Conservation (phyloP, 2,329 filamentous ascomycete species). For the Xylaria sp. region DNA sequence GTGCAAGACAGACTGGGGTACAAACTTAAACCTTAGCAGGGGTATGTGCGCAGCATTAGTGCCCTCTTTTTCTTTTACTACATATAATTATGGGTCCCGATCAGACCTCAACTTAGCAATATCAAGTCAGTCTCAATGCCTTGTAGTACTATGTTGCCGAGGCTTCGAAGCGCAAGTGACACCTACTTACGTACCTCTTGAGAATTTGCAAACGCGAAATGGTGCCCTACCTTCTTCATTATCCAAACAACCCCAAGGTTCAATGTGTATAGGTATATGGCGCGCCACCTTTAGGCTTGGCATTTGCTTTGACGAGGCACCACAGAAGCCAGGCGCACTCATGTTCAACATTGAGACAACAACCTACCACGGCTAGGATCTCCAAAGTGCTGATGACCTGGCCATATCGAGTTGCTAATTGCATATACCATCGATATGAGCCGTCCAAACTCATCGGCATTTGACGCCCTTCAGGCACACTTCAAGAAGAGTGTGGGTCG, state of each 20-base stretch:
- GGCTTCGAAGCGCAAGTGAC: background rate
- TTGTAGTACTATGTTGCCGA: background rate
- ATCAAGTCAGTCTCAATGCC: too few species aligned
- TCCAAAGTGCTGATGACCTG: constrained; percentile 7
- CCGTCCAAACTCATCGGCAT: constrained; percentile 41
- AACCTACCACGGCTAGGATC: background rate
- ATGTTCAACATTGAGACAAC: background rate
- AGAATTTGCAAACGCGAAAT: background rate
- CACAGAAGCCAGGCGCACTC: background rate
- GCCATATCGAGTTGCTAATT: background rate
- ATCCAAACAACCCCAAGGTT: background rate
- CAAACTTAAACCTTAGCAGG: background rate
- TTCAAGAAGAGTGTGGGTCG: constrained; percentile 29
- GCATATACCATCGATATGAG: constrained; percentile 38
- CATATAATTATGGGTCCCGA: background rate
- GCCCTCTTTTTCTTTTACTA: too few species aligned
- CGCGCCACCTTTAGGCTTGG: constrained; percentile 12
- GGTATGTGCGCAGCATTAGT: background rate
- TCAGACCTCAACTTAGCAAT: background rate
- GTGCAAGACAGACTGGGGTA: too few species aligned
- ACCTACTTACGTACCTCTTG: background rate
- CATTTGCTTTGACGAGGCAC: constrained; percentile 4
- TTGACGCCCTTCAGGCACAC: constrained; percentile 46
- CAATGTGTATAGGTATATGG: background rate
- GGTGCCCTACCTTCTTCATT: background rate